A percentile compares a stretch with the other conserved stretches of the same genome.
Conservation (phyloP, 2,329 filamentous ascomycete genomes). For the Alternaria sp. region DNA sequence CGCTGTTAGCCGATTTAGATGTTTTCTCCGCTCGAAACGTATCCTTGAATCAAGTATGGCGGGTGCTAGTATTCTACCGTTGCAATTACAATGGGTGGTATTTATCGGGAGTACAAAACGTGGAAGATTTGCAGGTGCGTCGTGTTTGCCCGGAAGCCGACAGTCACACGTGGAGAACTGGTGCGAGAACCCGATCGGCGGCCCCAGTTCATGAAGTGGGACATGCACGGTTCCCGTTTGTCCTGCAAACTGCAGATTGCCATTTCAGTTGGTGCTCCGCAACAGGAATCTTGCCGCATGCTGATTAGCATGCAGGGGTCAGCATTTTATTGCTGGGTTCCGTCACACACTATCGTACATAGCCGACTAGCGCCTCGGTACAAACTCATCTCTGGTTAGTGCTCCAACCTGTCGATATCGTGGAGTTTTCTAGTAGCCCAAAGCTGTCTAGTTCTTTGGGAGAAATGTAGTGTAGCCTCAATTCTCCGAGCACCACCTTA, state of each 20-base stretch:
- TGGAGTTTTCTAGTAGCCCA: constrained; percentile 11
- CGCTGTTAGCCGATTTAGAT: background rate
- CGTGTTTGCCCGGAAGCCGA: background rate
- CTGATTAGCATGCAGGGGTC: background rate
- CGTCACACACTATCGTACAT: constrained; percentile 11
- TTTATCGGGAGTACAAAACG: constrained; percentile 14
- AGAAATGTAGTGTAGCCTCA: constrained; percentile 2
- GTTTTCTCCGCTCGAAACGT: background rate
- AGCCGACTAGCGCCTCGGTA: constrained; percentile 3
- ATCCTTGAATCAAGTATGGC: background rate
- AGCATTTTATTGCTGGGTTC: background rate
- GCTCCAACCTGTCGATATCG: constrained; percentile 11
- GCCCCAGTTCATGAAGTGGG: background rate
- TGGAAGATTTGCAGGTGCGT: constrained; percentile 10
- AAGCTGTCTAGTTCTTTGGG: background rate
- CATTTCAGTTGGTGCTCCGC: background rate
- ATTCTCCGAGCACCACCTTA: constrained; percentile 5
- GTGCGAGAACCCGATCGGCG: constrained; percentile 6
- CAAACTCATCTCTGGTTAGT: background rate
- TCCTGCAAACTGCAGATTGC: background rate
- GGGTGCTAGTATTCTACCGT: background rate
- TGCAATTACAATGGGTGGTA: background rate
- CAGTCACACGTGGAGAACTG: constrained; percentile 10
- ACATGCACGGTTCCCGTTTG: background rate
- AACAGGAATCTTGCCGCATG: constrained; percentile 11